Percentiles rank a stretch among this genome's conserved stretches.
phyloP scores from a whole-genome alignment of 805 yeast species.

The Yamadazyma nakazawae region DNA sequence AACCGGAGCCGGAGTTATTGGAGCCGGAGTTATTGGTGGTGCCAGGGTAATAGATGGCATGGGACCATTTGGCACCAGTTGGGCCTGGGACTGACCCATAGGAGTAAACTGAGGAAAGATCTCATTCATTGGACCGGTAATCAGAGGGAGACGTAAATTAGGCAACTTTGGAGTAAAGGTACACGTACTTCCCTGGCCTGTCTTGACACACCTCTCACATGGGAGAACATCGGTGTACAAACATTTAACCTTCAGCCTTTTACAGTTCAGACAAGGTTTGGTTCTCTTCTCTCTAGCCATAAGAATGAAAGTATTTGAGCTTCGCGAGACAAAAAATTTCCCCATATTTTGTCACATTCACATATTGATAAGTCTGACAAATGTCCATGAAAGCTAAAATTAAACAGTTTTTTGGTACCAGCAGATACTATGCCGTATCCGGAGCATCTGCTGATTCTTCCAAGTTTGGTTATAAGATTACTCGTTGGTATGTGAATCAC shows the following conservation, averaged over 20 bases:
- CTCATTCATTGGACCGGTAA: slow-evolving; percentile 4
- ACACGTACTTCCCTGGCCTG: slow-evolving; percentile 46
- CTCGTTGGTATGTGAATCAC: slow-evolving; percentile 62
- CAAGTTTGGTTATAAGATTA: slow-evolving; percentile 69
- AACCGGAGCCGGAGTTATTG: background rate
- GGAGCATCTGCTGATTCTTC: slow-evolving; percentile 66
- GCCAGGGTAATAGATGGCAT: background rate
- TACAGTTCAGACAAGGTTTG: slow-evolving; percentile 63
- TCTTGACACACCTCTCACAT: slow-evolving; percentile 55
- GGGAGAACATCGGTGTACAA: slow-evolving; percentile 46
- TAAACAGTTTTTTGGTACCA: slow-evolving; percentile 47
- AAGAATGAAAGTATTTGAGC: background rate
- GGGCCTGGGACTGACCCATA: background rate
- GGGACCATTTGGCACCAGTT: background rate
- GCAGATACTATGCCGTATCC: slow-evolving; percentile 57
- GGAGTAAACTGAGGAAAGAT: slow-evolving; percentile 6
- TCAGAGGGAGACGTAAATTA: slow-evolving; percentile 28
- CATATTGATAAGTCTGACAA: no score
- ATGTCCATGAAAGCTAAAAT: slow-evolving; percentile 40
- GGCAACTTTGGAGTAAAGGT: slow-evolving; percentile 56
- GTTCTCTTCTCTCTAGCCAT: slow-evolving; percentile 41
- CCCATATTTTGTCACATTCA: slow-evolving; percentile 1
- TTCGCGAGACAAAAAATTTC: slow-evolving; percentile 1
- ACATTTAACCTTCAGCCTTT: slow-evolving; percentile 62
- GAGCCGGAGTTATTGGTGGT: background rate